Base-by-base conservation (phyloP, 2,329 filamentous ascomycete genomes). In the Venturia pyrina region DNA sequence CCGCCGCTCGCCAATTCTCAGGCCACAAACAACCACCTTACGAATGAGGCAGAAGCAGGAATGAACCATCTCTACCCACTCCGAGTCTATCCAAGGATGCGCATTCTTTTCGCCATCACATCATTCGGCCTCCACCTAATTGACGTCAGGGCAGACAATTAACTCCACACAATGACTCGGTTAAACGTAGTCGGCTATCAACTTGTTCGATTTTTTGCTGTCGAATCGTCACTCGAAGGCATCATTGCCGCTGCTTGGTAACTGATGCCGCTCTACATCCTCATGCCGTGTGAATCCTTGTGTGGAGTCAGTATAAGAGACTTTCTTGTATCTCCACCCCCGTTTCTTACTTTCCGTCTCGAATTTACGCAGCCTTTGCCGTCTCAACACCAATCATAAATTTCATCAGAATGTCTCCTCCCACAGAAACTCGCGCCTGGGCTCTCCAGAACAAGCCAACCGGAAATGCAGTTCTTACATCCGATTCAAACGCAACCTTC, bases 371-470 rank as follows among this genome's bases (percentile, higher is more conserved):
- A 28, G 19, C n/a, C 21, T 57, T 24, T 34, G 10, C 50, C 24
- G 3, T 37, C 8, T n/a, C 8, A n/a, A n/a, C 13, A 57, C 19
- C 3, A 28, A 57, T 24, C 53, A 57, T 37, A 37, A 34, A 3
- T 5, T 5, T 37, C 15, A 11, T 57, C 53, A n/a, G 61, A 24
- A 67, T 67, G 66, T 40, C 64, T 2, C 66, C 28, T 19, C 66
- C 66, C 41, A 66, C 66, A 6, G 57, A 50, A 50, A 57, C 53
- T 6, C 32, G 34, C 24, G 76, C 80, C 75, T 81, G 78, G 78
- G 69, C 79, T 66, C 74, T 82, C 46, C 69, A 72, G 62, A 76
- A 78, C 68, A 76, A 77, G 62, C 78, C 79, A 5, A 70, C 69
- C 40, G 72, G 70, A 43, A 69, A 75, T 57, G 74, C 76, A 7